Evolutionary conservation across 2,329 filamentous ascomycete species (phyloP), one percentile per base, ranked within the genome.

Genomic region (Xylaria sp.): DNA sequence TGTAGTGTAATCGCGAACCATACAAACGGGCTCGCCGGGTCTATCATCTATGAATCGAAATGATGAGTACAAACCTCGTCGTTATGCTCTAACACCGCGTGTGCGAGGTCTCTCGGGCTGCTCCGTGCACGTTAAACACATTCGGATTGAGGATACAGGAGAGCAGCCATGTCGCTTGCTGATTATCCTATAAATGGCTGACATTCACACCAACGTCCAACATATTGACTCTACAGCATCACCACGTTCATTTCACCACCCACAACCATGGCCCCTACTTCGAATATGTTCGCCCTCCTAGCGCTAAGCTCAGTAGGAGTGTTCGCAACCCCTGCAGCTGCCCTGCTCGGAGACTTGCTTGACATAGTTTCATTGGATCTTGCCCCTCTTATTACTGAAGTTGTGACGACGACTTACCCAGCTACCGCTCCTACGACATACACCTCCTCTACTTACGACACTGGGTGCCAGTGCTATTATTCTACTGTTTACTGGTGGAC

Each of bases 401-500:
- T 59, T n/a, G 48, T 62, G 46, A 65, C 63, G 10, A 61, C 53
- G 33, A 65, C 56, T 3, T 65, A 65, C 41, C 53, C 60, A 6
- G 56, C 57, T 13, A 58, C 47, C 7, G 13, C 57, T 8, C 53
- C 63, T 8, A 65, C 63, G 8, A 60, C 63, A 3, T 64, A 63
- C 27, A 63, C 60, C 23, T 61, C 63, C 13, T 60, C 63, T 23
- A 55, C 29, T n/a, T 65, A 63, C 31, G 54, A 65, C 31, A 43
- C 49, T 1, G 56, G 17, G 2, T 65, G 63, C n/a, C 47, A 63
- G 8, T 65, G 63, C 13, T 48, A 60, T 29, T 60, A 52, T 48
- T 65, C 63, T 9, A 58, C 60, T 29, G 43, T 61, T 33, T 65
- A 37, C 51, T 63, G 60, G 48, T 65, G 63, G 63, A 63, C 46